Conservation (phyloP, 495 filamentous ascomycete species). For the Hypomontagnella submonticulosa region DNA sequence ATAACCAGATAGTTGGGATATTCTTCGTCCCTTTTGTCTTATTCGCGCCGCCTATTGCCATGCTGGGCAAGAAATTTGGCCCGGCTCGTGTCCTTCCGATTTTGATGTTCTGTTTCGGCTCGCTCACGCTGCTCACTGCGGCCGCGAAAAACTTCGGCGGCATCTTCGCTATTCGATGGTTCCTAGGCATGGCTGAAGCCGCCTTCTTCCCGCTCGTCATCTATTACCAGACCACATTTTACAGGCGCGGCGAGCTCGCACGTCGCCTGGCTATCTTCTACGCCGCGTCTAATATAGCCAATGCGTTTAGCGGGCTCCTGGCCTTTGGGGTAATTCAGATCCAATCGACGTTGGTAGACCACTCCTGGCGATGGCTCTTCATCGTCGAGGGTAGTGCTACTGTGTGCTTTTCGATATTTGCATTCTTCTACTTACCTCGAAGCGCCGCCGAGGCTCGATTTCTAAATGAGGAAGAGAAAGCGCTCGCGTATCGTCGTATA, state of each 20-base stretch:
- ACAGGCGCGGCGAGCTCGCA: slow-evolving; percentile 79
- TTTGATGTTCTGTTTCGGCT: slow-evolving; percentile 75
- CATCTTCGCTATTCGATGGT: slow-evolving; percentile 72
- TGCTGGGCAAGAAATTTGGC: slow-evolving; percentile 75
- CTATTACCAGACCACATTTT: slow-evolving; percentile 68
- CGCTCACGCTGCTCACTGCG: slow-evolving; percentile 64
- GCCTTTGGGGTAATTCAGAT: slow-evolving; percentile 84
- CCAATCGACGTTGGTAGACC: slow-evolving; percentile 49
- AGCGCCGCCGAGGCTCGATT: slow-evolving; percentile 72
- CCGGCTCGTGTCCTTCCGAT: slow-evolving; percentile 71
- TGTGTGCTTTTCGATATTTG: slow-evolving; percentile 71
- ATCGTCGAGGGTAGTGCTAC: slow-evolving; percentile 77
- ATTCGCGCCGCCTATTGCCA: slow-evolving; percentile 71
- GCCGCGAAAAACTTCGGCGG: slow-evolving; percentile 71
- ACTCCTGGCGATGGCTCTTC: slow-evolving; percentile 81
- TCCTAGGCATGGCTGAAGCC: slow-evolving; percentile 76
- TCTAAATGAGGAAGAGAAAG: slow-evolving; percentile 71
- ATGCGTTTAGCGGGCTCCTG: slow-evolving; percentile 77
- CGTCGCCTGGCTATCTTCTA: slow-evolving; percentile 82
- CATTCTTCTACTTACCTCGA: slow-evolving; percentile 75
- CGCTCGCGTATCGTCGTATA: slow-evolving; percentile 77
- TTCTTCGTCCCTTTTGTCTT: slow-evolving; percentile 85
- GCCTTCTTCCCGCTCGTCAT: slow-evolving; percentile 78
- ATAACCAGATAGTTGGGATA: slow-evolving; percentile 76
- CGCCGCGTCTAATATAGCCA: slow-evolving; percentile 77